Percentiles rank a stretch among this genome's conserved stretches.
Evolutionary conservation across 2,329 filamentous ascomycete genomes (phyloP).

Genomic region (Arthroderma uncinatum): DNA sequence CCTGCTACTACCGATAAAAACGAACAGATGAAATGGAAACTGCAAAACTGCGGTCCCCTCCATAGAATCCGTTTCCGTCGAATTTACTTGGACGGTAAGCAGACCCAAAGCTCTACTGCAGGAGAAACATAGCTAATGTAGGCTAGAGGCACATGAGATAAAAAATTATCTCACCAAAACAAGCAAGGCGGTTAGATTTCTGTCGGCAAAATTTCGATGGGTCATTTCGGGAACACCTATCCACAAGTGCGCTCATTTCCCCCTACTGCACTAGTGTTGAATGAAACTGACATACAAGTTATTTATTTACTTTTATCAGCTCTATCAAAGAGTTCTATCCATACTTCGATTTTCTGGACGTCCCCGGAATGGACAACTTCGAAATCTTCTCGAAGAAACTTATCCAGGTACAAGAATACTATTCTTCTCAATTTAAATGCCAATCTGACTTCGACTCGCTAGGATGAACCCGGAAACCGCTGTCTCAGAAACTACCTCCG

Average conservation of each 20-base stretch:
- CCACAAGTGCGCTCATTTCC: slow-evolving; percentile 23
- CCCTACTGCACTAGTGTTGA: neutral
- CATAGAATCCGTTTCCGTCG: slow-evolving; percentile 28
- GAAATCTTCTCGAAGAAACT: slow-evolving; percentile 9
- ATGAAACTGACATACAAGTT: neutral
- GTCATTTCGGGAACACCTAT: slow-evolving; percentile 31
- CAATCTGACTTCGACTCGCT: too few relatives aligned
- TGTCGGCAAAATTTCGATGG: slow-evolving; percentile 30
- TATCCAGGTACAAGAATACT: slow-evolving; percentile 4
- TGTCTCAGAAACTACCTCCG: slow-evolving; percentile 24
- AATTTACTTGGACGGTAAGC: slow-evolving; percentile 33
- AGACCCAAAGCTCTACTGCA: neutral
- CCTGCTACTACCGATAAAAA: slow-evolving; percentile 12
- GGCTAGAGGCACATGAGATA: slow-evolving; percentile 27
- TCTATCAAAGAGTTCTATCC: slow-evolving; percentile 30
- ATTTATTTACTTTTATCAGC: slow-evolving; percentile 12
- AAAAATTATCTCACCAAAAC: slow-evolving; percentile 27
- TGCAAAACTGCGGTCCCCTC: slow-evolving; percentile 22
- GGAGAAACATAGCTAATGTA: neutral
- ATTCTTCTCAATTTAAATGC: neutral
- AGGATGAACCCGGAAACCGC: slow-evolving; percentile 10
- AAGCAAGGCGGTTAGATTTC: slow-evolving; percentile 27
- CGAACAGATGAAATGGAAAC: slow-evolving; percentile 20
- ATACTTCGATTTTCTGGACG: slow-evolving; percentile 29
- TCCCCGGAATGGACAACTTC: slow-evolving; percentile 21